Evolutionary conservation across 202 grass and related monocot species (phyloP).

Genomic region (Hordeum pubiflorum): DNA sequence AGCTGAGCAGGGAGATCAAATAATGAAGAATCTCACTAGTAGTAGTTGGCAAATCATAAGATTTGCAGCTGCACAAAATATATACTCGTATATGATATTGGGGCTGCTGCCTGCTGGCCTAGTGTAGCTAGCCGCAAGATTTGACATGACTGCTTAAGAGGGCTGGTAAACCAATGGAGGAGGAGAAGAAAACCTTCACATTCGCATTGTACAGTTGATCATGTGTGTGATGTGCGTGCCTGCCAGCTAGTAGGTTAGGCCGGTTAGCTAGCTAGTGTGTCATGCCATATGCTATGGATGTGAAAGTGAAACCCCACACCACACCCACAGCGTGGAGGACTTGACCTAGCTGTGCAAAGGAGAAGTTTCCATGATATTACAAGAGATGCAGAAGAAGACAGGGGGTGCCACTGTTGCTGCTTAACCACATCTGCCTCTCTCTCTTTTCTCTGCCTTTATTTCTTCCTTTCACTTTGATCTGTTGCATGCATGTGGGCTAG

Average conservation of each 20-base stretch:
- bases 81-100: background rate
- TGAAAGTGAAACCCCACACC: background rate
- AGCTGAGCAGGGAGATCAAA: background rate
- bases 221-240: background rate
- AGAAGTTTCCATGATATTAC: slow-evolving; percentile 36
- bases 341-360: slow-evolving; percentile 4
- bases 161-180: background rate
- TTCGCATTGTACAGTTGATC: background rate
- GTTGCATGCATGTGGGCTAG: slow-evolving; percentile 30
- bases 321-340: background rate
- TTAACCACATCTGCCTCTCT: slow-evolving; percentile 29
- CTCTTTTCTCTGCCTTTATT: background rate
- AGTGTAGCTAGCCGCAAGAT: background rate
- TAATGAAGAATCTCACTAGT: background rate
- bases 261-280: background rate
- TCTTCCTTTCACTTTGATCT: slow-evolving; percentile 16
- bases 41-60: slow-evolving; percentile 9
- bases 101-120: background rate
- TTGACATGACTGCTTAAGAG: background rate
- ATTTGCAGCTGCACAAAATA: background rate
- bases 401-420: slow-evolving; percentile 2
- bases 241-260: slow-evolving; percentile 7
- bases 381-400: slow-evolving; percentile 6
- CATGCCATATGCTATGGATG: slow-evolving; percentile 9
- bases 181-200: background rate